Conservation (phyloP, 2,329 filamentous ascomycete species). For the Gremmenia infestans region DNA sequence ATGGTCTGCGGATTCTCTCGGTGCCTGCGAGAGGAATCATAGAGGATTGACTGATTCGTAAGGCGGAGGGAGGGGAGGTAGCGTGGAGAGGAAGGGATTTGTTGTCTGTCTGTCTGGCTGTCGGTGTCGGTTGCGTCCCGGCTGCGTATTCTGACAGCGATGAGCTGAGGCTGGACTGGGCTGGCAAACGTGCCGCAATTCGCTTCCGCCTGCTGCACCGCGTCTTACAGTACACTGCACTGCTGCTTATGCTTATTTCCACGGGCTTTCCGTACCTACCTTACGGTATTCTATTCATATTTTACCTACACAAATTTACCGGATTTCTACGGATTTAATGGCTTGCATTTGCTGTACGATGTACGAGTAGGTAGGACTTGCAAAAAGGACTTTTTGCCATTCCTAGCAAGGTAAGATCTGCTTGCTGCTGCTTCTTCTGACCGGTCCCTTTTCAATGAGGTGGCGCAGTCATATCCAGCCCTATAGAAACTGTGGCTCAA, state of each 20-base stretch:
- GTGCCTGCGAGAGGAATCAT: conserved; percentile 2
- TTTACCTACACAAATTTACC: no score
- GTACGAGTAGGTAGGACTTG: no score
- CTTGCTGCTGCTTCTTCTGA: no score
- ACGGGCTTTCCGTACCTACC: background rate
- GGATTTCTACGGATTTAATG: no score
- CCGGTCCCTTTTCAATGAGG: no score
- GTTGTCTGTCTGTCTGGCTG: background rate
- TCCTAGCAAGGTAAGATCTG: no score
- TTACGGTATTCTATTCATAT: no score
- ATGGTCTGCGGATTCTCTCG: background rate
- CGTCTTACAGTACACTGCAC: background rate
- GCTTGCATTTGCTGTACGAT: no score
- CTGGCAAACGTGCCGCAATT: background rate
- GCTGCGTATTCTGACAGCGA: background rate
- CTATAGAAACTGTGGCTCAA: no score
- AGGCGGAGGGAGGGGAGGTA: background rate
- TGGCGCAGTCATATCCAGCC: no score
- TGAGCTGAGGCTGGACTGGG: background rate
- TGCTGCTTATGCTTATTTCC: background rate
- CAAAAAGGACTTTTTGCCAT: no score
- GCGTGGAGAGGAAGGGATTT: background rate
- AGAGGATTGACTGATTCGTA: background rate
- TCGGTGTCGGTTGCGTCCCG: background rate
- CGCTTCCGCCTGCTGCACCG: background rate